A percentile compares a stretch with the other conserved stretches of the same genome.
These are phyloP conservation scores for Xylaria sp. DNA, from an alignment of 495 filamentous ascomycete genomes.

Conservation along the genomic window DNA sequence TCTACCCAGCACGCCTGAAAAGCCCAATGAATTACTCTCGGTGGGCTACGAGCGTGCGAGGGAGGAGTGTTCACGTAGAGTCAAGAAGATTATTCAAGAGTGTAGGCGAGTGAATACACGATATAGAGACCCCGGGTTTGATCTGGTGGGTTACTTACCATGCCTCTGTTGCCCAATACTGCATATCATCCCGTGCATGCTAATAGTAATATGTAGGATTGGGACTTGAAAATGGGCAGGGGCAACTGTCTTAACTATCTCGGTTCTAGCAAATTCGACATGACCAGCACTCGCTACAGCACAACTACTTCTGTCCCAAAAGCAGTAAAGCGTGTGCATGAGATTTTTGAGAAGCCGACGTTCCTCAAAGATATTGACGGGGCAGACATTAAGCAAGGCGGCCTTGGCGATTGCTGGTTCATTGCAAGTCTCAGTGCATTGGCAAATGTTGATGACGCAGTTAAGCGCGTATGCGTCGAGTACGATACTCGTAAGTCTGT, in stretches of 20 bases:
- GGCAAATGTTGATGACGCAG: slow-evolving; percentile 75
- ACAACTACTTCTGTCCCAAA: slow-evolving; percentile 57
- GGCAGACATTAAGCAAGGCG: slow-evolving; percentile 80
- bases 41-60: slow-evolving; percentile 79
- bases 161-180: too few relatives aligned
- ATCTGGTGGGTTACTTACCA: slow-evolving; percentile 63
- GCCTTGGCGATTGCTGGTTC: slow-evolving; percentile 92
- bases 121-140: slow-evolving; percentile 88
- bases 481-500: slow-evolving; percentile 61
- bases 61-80: slow-evolving; percentile 74
- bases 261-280: slow-evolving; percentile 52
- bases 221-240: slow-evolving; percentile 58
- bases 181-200: slow-evolving; percentile 24
- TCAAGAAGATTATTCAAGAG: slow-evolving; percentile 86
- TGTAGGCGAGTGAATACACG: slow-evolving; percentile 87
- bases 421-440: slow-evolving; percentile 87
- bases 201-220: slow-evolving; percentile 50
- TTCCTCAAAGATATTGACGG: slow-evolving; percentile 81
- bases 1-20: slow-evolving; percentile 51
- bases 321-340: slow-evolving; percentile 75
- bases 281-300: slow-evolving; percentile 46
- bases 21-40: slow-evolving; percentile 54
- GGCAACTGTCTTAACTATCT: slow-evolving; percentile 56
- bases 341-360: slow-evolving; percentile 87
- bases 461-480: slow-evolving; percentile 84